A percentile compares a stretch with the other conserved stretches of the same genome.
Conservation (phyloP, 805 yeast species). For the Jamesozyma rosinii region DNA sequence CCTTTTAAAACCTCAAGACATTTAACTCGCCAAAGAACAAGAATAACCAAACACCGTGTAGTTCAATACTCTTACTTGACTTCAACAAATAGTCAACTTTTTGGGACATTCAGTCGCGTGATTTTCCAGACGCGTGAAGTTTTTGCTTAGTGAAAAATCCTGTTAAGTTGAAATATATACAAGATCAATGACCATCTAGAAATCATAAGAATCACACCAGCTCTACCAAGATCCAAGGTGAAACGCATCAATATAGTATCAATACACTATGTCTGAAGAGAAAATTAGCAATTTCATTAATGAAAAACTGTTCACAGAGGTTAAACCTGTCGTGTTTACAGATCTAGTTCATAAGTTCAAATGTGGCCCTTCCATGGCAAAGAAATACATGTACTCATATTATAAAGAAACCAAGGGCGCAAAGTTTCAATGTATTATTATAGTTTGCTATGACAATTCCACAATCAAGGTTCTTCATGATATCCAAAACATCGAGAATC, state of each 20-base stretch:
- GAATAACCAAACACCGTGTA: no score
- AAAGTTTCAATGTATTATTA: constrained; percentile 24
- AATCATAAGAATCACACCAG: no score
- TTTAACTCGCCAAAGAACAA: no score
- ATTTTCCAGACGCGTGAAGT: not conserved
- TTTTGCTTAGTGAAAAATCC: not conserved
- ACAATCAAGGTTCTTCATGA: constrained; percentile 18
- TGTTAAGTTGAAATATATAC: not conserved
- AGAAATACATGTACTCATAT: constrained; percentile 23
- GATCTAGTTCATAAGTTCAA: constrained; percentile 21
- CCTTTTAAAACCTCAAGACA: no score
- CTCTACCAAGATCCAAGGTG: no score
- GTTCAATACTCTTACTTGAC: no score
- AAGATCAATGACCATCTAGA: no score
- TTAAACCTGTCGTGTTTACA: constrained; percentile 23
- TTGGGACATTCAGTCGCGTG: no score
- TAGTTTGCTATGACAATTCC: constrained; percentile 17
- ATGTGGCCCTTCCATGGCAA: constrained; percentile 22
- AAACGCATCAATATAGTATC: not conserved
- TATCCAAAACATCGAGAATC: constrained; percentile 10
- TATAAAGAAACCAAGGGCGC: constrained; percentile 16
- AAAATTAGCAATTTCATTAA: constrained; percentile 12
- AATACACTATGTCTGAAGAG: not conserved
- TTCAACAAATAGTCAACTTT: no score
- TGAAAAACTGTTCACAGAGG: constrained; percentile 20